phyloP scores from a whole-genome alignment of 2,329 filamentous ascomycete genomes.

The Fusarium zealandicum region DNA sequence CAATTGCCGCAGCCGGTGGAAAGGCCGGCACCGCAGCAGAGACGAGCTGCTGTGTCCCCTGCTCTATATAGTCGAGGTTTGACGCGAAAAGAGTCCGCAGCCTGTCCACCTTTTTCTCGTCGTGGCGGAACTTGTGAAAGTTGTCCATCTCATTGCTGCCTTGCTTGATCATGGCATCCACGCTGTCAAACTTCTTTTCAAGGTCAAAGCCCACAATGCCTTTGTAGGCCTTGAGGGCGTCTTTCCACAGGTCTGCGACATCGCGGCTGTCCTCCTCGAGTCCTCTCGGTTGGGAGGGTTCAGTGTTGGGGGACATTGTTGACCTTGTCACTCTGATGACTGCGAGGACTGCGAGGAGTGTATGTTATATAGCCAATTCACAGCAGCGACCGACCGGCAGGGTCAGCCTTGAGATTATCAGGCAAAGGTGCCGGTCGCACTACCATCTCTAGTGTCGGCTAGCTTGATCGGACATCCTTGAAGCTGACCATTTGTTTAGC shows the following conservation, averaged over 20 bases:
- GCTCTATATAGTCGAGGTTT: conserved; percentile 43
- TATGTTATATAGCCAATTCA: too few species aligned
- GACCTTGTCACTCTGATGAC: too few species aligned
- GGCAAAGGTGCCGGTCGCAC: not conserved
- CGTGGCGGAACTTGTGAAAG: conserved; percentile 45
- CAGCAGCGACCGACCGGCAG: too few species aligned
- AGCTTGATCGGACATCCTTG: not conserved
- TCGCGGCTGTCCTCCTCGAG: conserved; percentile 40
- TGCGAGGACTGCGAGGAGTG: too few species aligned
- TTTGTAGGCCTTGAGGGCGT: conserved; percentile 43
- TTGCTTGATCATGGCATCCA: conserved; percentile 37
- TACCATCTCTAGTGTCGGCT: not conserved
- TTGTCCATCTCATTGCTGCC: conserved; percentile 41
- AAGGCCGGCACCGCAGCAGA: conserved; percentile 43
- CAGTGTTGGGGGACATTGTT: not conserved
- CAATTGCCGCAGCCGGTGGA: conserved; percentile 45
- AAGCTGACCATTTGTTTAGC: not conserved
- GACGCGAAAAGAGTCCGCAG: conserved; percentile 40
- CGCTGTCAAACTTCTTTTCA: conserved; percentile 39
- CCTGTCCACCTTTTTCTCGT: conserved; percentile 45
- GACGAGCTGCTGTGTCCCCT: conserved; percentile 42
- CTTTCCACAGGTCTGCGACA: conserved; percentile 44
- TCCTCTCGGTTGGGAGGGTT: conserved; percentile 10
- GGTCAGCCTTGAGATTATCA: not conserved
- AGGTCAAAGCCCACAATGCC: conserved; percentile 45